phyloP scores from a whole-genome alignment of 805 yeast genomes.

The Candida fluviatilis region DNA sequence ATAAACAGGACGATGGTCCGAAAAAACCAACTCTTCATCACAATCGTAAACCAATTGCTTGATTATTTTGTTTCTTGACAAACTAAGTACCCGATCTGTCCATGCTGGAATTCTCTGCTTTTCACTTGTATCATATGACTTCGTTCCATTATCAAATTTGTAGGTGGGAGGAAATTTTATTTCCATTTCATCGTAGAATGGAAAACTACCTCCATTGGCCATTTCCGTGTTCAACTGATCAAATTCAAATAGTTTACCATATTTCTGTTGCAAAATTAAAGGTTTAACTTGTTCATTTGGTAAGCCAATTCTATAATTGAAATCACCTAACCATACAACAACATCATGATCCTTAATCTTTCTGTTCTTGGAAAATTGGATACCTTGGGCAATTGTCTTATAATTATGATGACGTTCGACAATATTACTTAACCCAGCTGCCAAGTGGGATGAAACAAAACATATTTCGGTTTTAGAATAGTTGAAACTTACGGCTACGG shows the following conservation, averaged over 20 bases:
- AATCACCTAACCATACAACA: slow-evolving; percentile 92
- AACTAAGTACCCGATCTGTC: slow-evolving; percentile 84
- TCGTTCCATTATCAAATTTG: slow-evolving; percentile 83
- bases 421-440: slow-evolving; percentile 82
- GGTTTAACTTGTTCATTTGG: slow-evolving; percentile 71
- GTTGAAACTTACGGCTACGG: slow-evolving; percentile 63
- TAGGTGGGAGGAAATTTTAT: slow-evolving; percentile 85
- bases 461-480: slow-evolving; percentile 69
- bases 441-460: slow-evolving; percentile 81
- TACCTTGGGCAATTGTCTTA: slow-evolving; percentile 68
- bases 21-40: slow-evolving; percentile 54
- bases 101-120: slow-evolving; percentile 93
- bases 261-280: slow-evolving; percentile 43
- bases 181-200: slow-evolving; percentile 70
- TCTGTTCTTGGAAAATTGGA: slow-evolving; percentile 54
- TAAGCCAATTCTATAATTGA: slow-evolving; percentile 75
- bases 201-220: slow-evolving; percentile 63
- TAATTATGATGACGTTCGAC: slow-evolving; percentile 86
- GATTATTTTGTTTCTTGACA: slow-evolving; percentile 52
- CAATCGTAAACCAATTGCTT: slow-evolving; percentile 59
- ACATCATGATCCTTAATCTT: slow-evolving; percentile 69
- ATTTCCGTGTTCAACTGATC: slow-evolving; percentile 83
- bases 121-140: slow-evolving; percentile 80
- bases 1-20: slow-evolving; percentile 90
- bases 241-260: slow-evolving; percentile 49